Evolutionary conservation across 2,329 filamentous ascomycete genomes (phyloP), one percentile per base, ranked within the genome.

Genomic region (Fonsecaea nubica): DNA sequence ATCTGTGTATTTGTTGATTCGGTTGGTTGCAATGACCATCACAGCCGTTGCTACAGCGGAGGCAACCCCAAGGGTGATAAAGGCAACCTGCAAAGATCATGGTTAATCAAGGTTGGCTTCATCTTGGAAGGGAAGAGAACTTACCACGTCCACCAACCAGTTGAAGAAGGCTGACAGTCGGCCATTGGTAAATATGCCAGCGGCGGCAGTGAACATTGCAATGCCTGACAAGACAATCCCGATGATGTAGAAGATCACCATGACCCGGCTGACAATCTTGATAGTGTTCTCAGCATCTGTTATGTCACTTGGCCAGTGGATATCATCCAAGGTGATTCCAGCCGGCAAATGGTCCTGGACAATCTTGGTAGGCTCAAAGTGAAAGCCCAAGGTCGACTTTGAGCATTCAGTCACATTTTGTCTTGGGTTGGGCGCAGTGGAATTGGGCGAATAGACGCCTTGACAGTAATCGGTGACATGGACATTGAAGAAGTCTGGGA

Each of bases 41-140:
- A 88, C 76, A 18, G 90, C 89, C 0, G 86, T 90, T 32, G 88
- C 86, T 30, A 93, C 89, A 72, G 92, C 92, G 21, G 90, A 93
- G 56, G 90, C 88, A 60, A 89, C 88, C 3, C 90, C 90, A 72
- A 90, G 84, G 12, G 87, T 78, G 6, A 87, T 48, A 68, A 87
- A 86, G 0, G 83, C 82, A n/a, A 87, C 72, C 78, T 81, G 62
- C 48, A 38, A 36, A 54, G 45, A 67, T 18, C 38, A 33, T 32
- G 35, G 42, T 61, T 64, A 62, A 25, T 40, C 25, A 18, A 42
- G 21, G 5, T 30, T 10, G 56, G 9, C 38, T 21, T 38, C 32
- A 52, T 63, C 45, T 54, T 62, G 54, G n/a, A 35, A 10, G 21
- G n/a, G 13, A 52, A 13, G 18, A 58, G 35, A 74, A 63, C 78